A percentile compares a stretch with the other conserved stretches of the same genome.
Conservation (phyloP, 2,329 filamentous ascomycete genomes). For the Aspergillus quadrilineatus region DNA sequence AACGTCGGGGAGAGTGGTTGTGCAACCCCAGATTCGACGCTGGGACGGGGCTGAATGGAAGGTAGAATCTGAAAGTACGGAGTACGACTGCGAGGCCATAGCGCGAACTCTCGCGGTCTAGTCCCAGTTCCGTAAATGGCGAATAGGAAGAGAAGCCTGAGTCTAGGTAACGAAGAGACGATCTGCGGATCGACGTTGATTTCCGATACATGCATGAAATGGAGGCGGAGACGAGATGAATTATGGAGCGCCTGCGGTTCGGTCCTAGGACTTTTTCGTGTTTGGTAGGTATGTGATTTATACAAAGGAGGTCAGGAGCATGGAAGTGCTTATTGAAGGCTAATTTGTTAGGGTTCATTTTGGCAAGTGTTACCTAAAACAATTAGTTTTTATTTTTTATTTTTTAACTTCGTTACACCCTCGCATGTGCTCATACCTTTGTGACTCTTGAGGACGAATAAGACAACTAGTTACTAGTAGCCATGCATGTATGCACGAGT, state of each 20-base stretch:
- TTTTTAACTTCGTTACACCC: neutral
- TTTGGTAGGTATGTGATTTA: neutral
- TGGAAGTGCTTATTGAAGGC: neutral
- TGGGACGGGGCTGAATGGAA: neutral
- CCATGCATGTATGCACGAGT: slow-evolving; percentile 3
- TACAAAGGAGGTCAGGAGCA: neutral
- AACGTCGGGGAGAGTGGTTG: neutral
- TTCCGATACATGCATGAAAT: slow-evolving; percentile 12
- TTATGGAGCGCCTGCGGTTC: neutral
- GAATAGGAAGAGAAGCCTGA: neutral
- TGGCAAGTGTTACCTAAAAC: neutral
- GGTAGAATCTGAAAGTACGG: neutral
- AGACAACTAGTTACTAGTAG: slow-evolving; percentile 5
- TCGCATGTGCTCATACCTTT: slow-evolving; percentile 4
- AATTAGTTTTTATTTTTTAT: neutral
- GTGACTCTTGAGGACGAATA: neutral
- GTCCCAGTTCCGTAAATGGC: neutral
- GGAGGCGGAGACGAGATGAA: neutral
- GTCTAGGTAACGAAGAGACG: neutral
- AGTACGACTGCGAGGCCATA: neutral
- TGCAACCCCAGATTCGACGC: slow-evolving; percentile 2
- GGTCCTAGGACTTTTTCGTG: neutral
- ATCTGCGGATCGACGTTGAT: slow-evolving; percentile 21
- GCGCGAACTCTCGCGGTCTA: neutral
- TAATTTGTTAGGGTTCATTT: neutral